Evolutionary conservation across 1,284 basidiomycete species (phyloP), one percentile per base, ranked within the genome.

Genomic region (Sanghuangporus baumii): DNA sequence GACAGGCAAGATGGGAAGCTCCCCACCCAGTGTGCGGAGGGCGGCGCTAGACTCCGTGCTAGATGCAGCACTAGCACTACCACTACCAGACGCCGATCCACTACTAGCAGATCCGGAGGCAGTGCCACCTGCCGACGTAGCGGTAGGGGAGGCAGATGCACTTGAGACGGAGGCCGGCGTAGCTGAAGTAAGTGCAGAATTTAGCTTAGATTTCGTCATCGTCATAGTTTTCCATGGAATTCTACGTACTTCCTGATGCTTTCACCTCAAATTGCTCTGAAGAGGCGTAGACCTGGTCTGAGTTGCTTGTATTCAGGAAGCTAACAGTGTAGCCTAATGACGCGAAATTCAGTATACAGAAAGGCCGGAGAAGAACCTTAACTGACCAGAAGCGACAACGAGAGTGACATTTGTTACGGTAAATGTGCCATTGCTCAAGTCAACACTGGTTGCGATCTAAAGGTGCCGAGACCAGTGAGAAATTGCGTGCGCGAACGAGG

Each of bases 251-350:
- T 60, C 76, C 76, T 26, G 72, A 55, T 14, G 73, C 65, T 67
- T 67, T 73, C 47, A 78, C 74, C 26, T 74, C 71, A 72, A 83
- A 82, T 20, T 70, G 59, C 37, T 74, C 65, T 66, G 76, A 77
- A 43, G 69, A 72, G 7, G 81, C 80, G 61, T 74, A 78, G 37
- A 81, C 70, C 60, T 80, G 74, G 9, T 69, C 66, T 50, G 65
- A 55, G 71, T 82, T 79, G 43, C 70, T 68, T 16, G 77, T 74
- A 70, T 79, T 81, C 59, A 79, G 74, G 60, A 82, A 78, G 62
- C 71, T 69, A 41, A 83, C 76, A 47, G 71, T 68, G 70, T 80
- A 83, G 55, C 73, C 74, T 60, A 38, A 14, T n/a, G 12, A 51
- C n/a, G 55, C 48, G 58, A 56, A 54, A 50, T 18, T 37, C 34